Conservation (phyloP, 179 eudicot genomes). For the Gypsophila paniculata region DNA sequence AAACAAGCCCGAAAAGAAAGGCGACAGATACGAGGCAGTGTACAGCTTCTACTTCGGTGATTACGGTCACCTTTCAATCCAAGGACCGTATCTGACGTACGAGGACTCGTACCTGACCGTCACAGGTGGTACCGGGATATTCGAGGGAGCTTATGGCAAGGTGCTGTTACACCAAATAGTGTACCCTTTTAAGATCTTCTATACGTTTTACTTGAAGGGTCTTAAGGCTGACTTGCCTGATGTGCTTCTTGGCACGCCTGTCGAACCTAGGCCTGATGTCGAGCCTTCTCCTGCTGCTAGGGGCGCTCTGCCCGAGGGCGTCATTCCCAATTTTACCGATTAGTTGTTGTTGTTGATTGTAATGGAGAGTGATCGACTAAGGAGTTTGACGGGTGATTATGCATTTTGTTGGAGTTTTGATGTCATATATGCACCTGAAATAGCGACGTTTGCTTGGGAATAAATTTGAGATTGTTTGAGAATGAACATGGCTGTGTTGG, state of each 20-base stretch:
- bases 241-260: slow-evolving; percentile 48
- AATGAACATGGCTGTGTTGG: neutral
- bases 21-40: slow-evolving; percentile 75
- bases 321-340: slow-evolving; percentile 47
- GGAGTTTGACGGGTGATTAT: too few species aligned
- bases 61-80: slow-evolving; percentile 76
- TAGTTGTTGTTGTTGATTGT: neutral
- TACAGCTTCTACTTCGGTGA: slow-evolving; percentile 87
- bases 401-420: too few species aligned
- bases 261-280: slow-evolving; percentile 40
- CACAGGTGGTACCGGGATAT: slow-evolving; percentile 79
- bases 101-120: slow-evolving; percentile 69
- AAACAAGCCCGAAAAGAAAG: slow-evolving; percentile 60
- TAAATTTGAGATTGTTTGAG: neutral
- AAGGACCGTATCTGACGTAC: slow-evolving; percentile 77
- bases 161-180: slow-evolving; percentile 72
- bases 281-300: slow-evolving; percentile 49
- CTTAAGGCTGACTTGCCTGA: slow-evolving; percentile 57
- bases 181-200: slow-evolving; percentile 80
- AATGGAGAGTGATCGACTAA: too few species aligned
- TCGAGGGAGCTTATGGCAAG: slow-evolving; percentile 72
- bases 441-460: neutral
- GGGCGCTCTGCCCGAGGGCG: slow-evolving; percentile 50
- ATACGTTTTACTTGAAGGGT: slow-evolving; percentile 80
- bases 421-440: too few species aligned